phyloP scores from a whole-genome alignment of 2,329 filamentous ascomycete species.

The Pseudogymnoascus sp. region DNA sequence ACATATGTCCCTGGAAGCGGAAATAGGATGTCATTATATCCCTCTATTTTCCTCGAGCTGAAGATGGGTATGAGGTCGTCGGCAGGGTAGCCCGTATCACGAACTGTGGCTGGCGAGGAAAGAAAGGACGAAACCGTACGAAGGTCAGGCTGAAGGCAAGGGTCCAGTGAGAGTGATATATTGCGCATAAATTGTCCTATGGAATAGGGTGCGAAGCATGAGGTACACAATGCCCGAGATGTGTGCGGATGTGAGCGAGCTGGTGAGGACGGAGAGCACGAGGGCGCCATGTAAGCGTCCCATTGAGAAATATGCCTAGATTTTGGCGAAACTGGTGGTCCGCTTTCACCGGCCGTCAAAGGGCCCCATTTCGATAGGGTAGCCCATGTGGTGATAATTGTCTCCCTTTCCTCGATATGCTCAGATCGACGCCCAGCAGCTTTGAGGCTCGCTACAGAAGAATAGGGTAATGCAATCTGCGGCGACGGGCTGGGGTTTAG shows the following conservation, averaged over 20 bases:
- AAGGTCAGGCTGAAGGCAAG: conserved; percentile 43
- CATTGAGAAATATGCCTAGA: not conserved
- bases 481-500: conserved; percentile 45
- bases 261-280: not conserved
- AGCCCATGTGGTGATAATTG: conserved; percentile 5
- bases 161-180: conserved; percentile 31
- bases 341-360: not conserved
- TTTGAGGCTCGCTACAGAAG: not conserved
- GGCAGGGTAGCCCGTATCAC: conserved; percentile 26
- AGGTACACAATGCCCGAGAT: not conserved
- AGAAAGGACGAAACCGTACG: conserved; percentile 45
- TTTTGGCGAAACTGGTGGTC: not conserved
- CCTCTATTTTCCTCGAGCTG: conserved; percentile 44
- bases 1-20: conserved; percentile 35
- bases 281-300: conserved; percentile 1
- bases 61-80: conserved; percentile 46
- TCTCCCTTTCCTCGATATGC: conserved; percentile 1
- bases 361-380: not conserved
- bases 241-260: not conserved
- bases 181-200: conserved; percentile 17
- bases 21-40: conserved; percentile 45
- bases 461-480: conserved; percentile 33
- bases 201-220: conserved; percentile 25
- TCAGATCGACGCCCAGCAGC: not conserved
- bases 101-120: conserved; percentile 35